Evolutionary conservation across 208 protist genomes (phyloP).

Genomic region (Angomonas deanei): DNA sequence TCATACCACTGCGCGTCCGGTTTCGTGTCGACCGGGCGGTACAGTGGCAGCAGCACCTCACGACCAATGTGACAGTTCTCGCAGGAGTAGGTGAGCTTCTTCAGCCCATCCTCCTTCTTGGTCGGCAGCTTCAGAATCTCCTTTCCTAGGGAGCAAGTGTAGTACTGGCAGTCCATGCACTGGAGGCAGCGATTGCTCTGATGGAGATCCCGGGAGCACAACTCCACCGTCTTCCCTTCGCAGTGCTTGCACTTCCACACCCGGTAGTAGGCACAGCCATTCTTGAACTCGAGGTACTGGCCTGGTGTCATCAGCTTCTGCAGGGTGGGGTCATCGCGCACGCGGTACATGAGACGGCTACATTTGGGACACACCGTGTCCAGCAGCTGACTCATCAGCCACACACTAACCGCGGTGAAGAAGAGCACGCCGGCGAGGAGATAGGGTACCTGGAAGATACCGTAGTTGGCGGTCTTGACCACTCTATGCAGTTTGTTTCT

Average conservation of each 20-base stretch:
- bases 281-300: constrained; percentile 70
- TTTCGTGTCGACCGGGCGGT: constrained; percentile 63
- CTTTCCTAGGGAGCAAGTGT: constrained; percentile 71
- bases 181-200: constrained; percentile 75
- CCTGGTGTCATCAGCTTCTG: constrained; percentile 55
- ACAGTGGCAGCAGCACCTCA: constrained; percentile 74
- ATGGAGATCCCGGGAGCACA: constrained; percentile 76
- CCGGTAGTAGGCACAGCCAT: constrained; percentile 76
- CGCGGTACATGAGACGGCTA: constrained; percentile 59
- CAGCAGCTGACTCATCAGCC: constrained; percentile 57
- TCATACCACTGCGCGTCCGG: constrained; percentile 74
- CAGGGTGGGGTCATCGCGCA: constrained; percentile 63
- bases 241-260: constrained; percentile 75
- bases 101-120: constrained; percentile 76
- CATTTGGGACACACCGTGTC: constrained; percentile 79
- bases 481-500: constrained; percentile 71
- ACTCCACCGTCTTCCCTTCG: constrained; percentile 40
- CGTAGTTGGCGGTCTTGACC: constrained; percentile 55
- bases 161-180: constrained; percentile 85
- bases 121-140: constrained; percentile 74
- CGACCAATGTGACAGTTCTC: constrained; percentile 68
- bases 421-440: constrained; percentile 50
- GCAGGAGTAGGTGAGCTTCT: constrained; percentile 70
- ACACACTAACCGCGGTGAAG: constrained; percentile 52
- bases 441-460: constrained; percentile 50